Base-by-base conservation (phyloP, 2,329 filamentous ascomycete species). In the Epichloe sp. region DNA sequence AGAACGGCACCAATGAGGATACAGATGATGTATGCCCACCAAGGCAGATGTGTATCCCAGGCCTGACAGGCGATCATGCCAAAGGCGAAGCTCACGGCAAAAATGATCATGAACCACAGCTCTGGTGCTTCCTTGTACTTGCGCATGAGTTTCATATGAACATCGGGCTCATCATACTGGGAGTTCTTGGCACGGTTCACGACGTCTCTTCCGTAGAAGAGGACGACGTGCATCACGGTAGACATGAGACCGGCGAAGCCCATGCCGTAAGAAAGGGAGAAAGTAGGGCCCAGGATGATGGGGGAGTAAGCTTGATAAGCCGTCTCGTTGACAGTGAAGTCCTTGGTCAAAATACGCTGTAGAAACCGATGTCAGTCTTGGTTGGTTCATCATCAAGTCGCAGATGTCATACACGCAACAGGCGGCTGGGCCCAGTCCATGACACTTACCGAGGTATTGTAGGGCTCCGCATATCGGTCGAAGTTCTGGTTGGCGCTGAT, bases 261-360 rank as follows among this genome's bases (percentile, higher is more conserved):
- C 49, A 82, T 67, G 35, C 76, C 78, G 56, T 82, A 82, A 3
- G 67, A 69, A 12, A 82, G 59, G 3, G 72, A 68, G 56, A 79
- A 80, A 0, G 76, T 76, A 0, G 77, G 76, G 0, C 74, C 76
- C 36, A 82, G 57, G 52, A 74, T 71, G 21, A 77, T 65, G 4
- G 74, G 75, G 75, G 73, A 83, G 62, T 85, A 84, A 3, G 65
- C 66, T 50, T 71, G 63, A 62, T 85, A 84, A 15, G 75, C 75
- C 2, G 68, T 69, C 52, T 73, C 68, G 60, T 83, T 73, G 48
- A 84, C 72, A 12, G 72, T 69, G 53, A 69, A 67, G 48, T 79
- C 67, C 0, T 68, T 57, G 44, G 72, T 74, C 26, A 84, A 69
- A 43, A 84, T 79, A 5, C 69, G 68, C 11, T 68, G 66, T 1